Conservation (phyloP, 1,139 yeast species). For the Maudiozyma humilis region DNA sequence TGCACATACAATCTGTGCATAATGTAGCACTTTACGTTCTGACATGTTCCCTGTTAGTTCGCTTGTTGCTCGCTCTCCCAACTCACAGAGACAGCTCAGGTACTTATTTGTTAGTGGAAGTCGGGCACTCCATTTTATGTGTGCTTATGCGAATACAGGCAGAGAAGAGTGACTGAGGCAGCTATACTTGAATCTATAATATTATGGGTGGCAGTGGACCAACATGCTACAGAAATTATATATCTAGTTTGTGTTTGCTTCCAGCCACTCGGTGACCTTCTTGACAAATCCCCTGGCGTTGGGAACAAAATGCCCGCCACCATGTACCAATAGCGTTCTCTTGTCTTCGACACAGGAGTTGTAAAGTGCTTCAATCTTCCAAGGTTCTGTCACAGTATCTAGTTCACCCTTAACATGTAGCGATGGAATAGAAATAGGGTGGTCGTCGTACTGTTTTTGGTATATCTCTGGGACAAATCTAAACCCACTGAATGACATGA, state of each 20-base stretch:
- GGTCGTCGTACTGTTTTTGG: constrained; percentile 39
- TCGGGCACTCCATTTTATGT: no score
- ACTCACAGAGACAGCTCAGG: no score
- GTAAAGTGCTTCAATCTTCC: constrained; percentile 50
- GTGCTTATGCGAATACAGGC: no score
- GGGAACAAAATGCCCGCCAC: constrained; percentile 86
- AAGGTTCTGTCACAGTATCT: constrained; percentile 82
- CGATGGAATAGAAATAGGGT: constrained; percentile 44
- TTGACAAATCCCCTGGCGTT: constrained; percentile 54
- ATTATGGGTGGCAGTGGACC: no score
- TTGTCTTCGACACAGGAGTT: constrained; percentile 43
- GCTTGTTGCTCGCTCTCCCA: neutral
- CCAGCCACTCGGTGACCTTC: constrained; percentile 52
- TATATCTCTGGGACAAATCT: constrained; percentile 48
- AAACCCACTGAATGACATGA: constrained; percentile 72
- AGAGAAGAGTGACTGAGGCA: no score
- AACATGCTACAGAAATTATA: neutral
- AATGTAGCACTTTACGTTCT: neutral
- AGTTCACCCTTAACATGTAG: constrained; percentile 79
- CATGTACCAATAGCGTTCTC: constrained; percentile 51
- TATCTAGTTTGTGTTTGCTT: constrained; percentile 2
- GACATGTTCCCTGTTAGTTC: constrained; percentile 3
- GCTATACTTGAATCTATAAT: no score
- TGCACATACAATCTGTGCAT: constrained; percentile 55
- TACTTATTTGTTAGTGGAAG: no score